phyloP scores from a whole-genome alignment of 2,329 filamentous ascomycete genomes.

The Pseudogymnoascus sp. region DNA sequence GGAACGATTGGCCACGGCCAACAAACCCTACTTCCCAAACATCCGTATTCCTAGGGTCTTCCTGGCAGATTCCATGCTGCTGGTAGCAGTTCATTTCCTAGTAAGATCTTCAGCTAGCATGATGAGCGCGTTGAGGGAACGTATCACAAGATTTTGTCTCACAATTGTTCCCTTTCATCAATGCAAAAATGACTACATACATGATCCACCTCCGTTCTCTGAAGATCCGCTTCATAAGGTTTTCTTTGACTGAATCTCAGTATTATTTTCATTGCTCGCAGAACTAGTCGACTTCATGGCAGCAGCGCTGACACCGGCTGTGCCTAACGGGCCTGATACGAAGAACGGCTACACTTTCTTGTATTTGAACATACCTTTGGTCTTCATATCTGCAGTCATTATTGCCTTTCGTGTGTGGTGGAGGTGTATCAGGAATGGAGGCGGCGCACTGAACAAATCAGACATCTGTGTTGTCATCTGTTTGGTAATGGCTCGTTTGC shows the following conservation, averaged over 20 bases:
- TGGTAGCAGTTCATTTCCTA: not conserved
- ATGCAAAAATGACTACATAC: not conserved
- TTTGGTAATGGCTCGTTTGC: not conserved
- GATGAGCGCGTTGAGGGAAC: not conserved
- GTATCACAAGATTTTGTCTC: not conserved
- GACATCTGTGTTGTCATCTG: constrained; percentile 10
- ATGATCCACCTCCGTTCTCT: not conserved
- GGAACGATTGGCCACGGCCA: not conserved
- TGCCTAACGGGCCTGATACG: constrained; percentile 8
- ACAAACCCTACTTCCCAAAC: no score
- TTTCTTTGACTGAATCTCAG: not conserved
- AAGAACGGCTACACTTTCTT: not conserved
- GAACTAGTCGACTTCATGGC: not conserved
- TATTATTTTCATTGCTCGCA: not conserved
- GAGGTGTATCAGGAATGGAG: constrained; percentile 10
- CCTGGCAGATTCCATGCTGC: not conserved
- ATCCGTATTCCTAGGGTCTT: not conserved
- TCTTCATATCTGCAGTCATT: constrained; percentile 10
- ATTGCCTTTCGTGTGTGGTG: constrained; percentile 15
- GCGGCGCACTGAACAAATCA: constrained; percentile 7
- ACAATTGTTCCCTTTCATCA: not conserved
- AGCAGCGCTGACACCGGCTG: not conserved
- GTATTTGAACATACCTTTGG: constrained; percentile 14
- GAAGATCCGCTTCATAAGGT: not conserved
- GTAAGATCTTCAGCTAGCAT: not conserved